These are phyloP conservation scores for Amphicarpaea edgeworthii DNA, from an alignment of 306 rosid genomes.

Conservation along the genomic window DNA sequence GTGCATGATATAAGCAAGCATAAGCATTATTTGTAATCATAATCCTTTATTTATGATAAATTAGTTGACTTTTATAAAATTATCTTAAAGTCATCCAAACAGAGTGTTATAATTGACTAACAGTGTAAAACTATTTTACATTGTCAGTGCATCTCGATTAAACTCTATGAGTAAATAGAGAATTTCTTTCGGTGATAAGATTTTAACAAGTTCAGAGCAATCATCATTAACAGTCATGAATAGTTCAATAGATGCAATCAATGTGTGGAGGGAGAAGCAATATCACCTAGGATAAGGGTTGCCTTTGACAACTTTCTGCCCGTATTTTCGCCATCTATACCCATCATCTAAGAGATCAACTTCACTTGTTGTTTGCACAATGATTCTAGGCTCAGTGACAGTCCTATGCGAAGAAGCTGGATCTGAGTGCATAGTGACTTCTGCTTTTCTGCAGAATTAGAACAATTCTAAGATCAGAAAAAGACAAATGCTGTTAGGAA, in stretches of 20 bases:
- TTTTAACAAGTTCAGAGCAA: background rate
- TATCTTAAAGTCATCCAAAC: too few species aligned
- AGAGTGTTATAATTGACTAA: too few species aligned
- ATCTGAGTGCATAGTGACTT: constrained; percentile 55
- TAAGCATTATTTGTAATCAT: constrained; percentile 37
- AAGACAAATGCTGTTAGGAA: constrained; percentile 5
- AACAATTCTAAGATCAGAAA: constrained; percentile 29
- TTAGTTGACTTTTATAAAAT: too few species aligned
- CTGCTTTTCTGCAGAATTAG: constrained; percentile 61
- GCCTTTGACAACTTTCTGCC: constrained; percentile 86
- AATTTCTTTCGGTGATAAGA: background rate
- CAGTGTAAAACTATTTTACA: too few species aligned
- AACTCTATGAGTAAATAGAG: too few species aligned
- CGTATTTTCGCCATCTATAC: constrained; percentile 89
- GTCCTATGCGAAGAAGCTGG: constrained; percentile 74
- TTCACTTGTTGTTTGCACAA: constrained; percentile 90
- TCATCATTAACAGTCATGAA: background rate
- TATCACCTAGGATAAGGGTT: constrained; percentile 86
- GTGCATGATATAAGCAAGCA: constrained; percentile 24
- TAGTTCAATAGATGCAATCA: constrained; percentile 3
- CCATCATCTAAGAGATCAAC: constrained; percentile 92
- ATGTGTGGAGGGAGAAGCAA: constrained; percentile 37
- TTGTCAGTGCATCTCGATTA: too few species aligned
- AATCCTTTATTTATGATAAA: too few species aligned
- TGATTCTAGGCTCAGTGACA: constrained; percentile 79